Conservation (phyloP, 2,329 filamentous ascomycete genomes). For the Ophiostoma sp. region DNA sequence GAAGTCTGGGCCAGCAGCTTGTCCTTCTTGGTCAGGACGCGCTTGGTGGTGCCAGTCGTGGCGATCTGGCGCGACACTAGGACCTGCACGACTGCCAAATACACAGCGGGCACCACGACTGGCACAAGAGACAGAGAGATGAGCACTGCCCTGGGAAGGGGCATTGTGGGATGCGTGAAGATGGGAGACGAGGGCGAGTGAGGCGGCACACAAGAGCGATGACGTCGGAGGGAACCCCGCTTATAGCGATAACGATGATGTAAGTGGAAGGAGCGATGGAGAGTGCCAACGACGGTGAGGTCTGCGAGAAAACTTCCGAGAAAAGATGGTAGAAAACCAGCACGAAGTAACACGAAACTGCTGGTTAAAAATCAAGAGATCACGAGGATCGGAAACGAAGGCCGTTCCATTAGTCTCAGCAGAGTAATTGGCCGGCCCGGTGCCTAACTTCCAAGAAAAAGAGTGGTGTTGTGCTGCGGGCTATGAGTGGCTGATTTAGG, state of each 20-base stretch:
- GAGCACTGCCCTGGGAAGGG: conserved; percentile 1
- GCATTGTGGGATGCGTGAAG: not conserved
- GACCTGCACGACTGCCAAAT: conserved; percentile 18
- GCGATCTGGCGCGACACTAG: conserved; percentile 18
- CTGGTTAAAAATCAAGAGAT: not conserved
- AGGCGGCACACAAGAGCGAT: not conserved
- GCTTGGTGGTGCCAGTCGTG: not conserved
- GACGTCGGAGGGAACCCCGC: conserved; percentile 4
- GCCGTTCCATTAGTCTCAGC: not conserved
- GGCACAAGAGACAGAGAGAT: conserved; percentile 20
- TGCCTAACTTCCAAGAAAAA: not conserved
- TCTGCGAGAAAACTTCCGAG: not conserved
- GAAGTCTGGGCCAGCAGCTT: not conserved
- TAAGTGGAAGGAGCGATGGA: not conserved
- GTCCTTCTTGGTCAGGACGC: conserved; percentile 1
- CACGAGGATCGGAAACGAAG: not conserved
- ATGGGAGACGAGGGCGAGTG: not conserved
- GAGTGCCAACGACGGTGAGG: not conserved
- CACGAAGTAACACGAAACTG: not conserved
- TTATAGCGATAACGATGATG: conserved; percentile 13
- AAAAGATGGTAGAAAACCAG: not conserved
- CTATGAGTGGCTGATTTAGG: not conserved
- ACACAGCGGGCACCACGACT: conserved; percentile 19
- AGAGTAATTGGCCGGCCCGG: not conserved
- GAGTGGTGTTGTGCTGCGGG: not conserved